phyloP scores from a whole-genome alignment of 106 monocot genomes.

The Dendrobium nobile region DNA sequence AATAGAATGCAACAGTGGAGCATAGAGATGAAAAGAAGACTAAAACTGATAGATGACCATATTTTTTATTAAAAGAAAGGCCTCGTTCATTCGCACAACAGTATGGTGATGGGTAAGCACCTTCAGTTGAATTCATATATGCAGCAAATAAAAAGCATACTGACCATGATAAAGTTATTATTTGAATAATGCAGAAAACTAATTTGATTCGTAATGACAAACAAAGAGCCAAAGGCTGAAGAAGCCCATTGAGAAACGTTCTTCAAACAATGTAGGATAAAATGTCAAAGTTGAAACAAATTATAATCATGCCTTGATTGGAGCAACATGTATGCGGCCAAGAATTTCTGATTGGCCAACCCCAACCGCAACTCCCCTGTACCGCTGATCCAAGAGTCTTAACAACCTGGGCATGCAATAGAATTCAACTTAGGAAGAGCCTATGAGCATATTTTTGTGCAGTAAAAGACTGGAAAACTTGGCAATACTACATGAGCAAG shows the following conservation, averaged over 20 bases:
- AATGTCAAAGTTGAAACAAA: constrained; percentile 4
- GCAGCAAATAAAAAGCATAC: neutral
- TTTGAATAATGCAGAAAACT: neutral
- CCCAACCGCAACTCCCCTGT: constrained; percentile 82
- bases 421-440: neutral
- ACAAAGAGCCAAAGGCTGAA: neutral
- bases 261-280: neutral
- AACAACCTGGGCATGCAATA: constrained; percentile 45
- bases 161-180: neutral
- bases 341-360: constrained; percentile 97
- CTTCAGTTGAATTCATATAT: neutral
- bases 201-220: neutral
- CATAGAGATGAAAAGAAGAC: neutral
- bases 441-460: neutral
- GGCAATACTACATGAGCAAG: neutral
- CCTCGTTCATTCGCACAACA: neutral
- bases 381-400: constrained; percentile 93
- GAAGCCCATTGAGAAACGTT: neutral
- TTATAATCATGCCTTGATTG: constrained; percentile 60
- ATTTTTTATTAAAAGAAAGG: neutral
- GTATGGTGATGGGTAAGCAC: neutral
- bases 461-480: neutral
- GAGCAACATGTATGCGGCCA: constrained; percentile 90
- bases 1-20: neutral
- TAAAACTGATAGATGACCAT: neutral